Evolutionary conservation across 768 basidiomycete genomes (phyloP), one percentile per base, ranked within the genome.

Genomic region (Neoboletus brunneissimus): DNA sequence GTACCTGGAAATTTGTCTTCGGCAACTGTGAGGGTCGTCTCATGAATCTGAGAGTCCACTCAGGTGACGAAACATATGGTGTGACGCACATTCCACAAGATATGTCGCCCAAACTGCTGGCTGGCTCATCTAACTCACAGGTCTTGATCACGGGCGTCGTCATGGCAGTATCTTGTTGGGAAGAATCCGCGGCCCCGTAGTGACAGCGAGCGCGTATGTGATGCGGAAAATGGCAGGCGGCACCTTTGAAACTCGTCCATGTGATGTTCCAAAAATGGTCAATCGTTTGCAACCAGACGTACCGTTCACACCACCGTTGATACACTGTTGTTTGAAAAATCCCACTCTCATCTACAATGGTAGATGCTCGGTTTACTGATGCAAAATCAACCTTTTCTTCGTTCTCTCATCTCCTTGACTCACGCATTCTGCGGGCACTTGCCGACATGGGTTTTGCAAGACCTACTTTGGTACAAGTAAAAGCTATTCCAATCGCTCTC

Each of bases 401-500:
- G 22, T 85, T 97, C 65, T 84, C 89, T 2, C 79, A 91, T 70
- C 72, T 94, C 48, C 81, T 98, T 41, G 96, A 98, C 74, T 76
- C 84, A 12, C 86, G 95, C 3, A 74, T 98, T 40, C 82, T 98
- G 2, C 85, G 91, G 13, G 88, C 96, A 5, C 85, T 99, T 23
- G 93, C 95, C 4, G 90, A 96, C 64, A 81, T 88, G 67, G 87
- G 89, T 42, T 98, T 98, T 72, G 85, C 92, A 18, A 82, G 86
- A 38, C 97, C 97, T 8, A 99, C 97, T 0, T 81, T 91, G 31
- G 89, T 99, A 18, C 97, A 99, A 71, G 81, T 82, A 10, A 93
- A 91, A 69, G 89, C 92, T 4, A 95, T 99, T 47, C 95, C 96
- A 1, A 80, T 96, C 18, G 93, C 95, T 1, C 81, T 99, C 34